Conservation (phyloP, 192 early-diverging fungal genomes). For the Lobosporangium transversale region DNA sequence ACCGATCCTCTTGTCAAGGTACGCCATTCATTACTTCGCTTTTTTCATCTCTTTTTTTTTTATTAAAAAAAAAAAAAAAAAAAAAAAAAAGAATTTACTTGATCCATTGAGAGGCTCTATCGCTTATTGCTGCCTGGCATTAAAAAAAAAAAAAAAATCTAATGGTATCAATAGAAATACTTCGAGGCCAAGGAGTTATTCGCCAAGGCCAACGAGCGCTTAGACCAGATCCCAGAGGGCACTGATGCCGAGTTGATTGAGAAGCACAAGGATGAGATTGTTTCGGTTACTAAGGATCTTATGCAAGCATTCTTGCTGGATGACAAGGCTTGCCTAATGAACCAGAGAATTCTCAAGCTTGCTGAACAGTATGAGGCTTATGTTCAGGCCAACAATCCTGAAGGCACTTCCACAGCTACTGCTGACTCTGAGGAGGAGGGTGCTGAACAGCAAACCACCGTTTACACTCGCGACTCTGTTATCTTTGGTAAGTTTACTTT, state of each 20-base stretch:
- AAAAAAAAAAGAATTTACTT: too few species aligned
- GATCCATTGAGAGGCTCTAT: too few species aligned
- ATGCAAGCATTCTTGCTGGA: slow-evolving; percentile 69
- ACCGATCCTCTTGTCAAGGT: slow-evolving; percentile 60
- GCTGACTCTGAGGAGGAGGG: slow-evolving; percentile 51
- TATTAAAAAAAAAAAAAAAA: neutral
- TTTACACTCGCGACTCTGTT: slow-evolving; percentile 51
- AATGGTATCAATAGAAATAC: slow-evolving; percentile 57
- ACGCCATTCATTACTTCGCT: neutral
- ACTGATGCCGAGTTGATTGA: slow-evolving; percentile 58
- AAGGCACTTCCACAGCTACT: slow-evolving; percentile 49
- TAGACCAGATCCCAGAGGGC: slow-evolving; percentile 60
- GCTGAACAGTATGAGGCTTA: slow-evolving; percentile 68
- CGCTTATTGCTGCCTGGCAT: too few species aligned
- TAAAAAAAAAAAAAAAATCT: too few species aligned
- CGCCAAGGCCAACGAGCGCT: slow-evolving; percentile 59
- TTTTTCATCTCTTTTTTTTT: slow-evolving; percentile 4
- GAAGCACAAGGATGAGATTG: slow-evolving; percentile 62
- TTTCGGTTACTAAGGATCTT: slow-evolving; percentile 60
- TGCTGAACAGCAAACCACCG: slow-evolving; percentile 51
- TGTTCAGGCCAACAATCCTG: slow-evolving; percentile 51
- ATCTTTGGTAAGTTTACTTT: slow-evolving; percentile 47
- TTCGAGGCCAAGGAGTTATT: slow-evolving; percentile 66
- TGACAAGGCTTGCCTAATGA: slow-evolving; percentile 69
- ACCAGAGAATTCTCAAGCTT: slow-evolving; percentile 65